Evolutionary conservation across 441 rosid genomes (phyloP), one percentile per base, ranked within the genome.

Genomic region (Mallotus japonicus): DNA sequence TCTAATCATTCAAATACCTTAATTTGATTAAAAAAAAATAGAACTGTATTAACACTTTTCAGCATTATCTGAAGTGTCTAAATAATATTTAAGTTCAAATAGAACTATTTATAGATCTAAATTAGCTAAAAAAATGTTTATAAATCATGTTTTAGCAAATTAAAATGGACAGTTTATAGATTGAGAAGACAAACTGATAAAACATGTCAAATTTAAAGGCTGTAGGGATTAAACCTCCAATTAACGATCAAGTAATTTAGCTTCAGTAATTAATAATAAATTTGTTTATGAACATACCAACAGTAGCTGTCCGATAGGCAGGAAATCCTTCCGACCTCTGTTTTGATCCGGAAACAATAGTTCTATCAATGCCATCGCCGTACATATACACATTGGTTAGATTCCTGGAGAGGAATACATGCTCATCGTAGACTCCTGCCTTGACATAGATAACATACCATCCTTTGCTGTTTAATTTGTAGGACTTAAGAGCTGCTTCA

Each of bases 301-400:
- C 7, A 2, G 67, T 54, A 19, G 77, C 77, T 2, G 73, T 68
- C 55, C 40, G 55, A 40, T 75, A 75, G 17, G 77, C 46, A 16
- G 73, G 20, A 24, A 69, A 16, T 37, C 69, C 73, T 19, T 24
- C 44, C 8, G 19, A 24, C 5, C 28, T 32, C 16, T 53, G 54
- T 46, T 40, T 55, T 47, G 73, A 68, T 34, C 66, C 69, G 24
- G 12, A 75, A 53, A 69, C 73, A 17, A 61, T 12, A 11, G 73
- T 68, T 51, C 17, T 63, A 13, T 75, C 72, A 42, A 40, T 40
- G n/a, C 77, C 77, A 22, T 68, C 77, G n/a, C 73, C 73, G 47
- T 62, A 68, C 66, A 68, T 75, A 44, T 60, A 67, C 12, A 75
- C 73, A 62, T 68, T 62, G 17, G 55, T 62, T 15, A 37, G 73